Base-by-base conservation (phyloP, 2,329 filamentous ascomycete genomes). In the Stachybotrys chartarum region DNA sequence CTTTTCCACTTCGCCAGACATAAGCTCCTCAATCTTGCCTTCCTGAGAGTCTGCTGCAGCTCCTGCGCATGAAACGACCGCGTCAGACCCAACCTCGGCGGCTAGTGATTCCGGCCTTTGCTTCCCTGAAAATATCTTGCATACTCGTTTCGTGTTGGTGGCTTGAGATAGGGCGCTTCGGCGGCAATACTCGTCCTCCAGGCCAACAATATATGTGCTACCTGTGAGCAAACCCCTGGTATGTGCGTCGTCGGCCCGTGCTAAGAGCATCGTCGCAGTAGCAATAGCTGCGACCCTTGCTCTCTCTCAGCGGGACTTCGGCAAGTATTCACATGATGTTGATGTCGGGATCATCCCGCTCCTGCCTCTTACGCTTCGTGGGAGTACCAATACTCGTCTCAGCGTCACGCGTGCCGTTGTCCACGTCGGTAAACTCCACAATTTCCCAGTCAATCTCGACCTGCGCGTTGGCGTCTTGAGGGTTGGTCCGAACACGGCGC, bases 361-460 rank as follows among this genome's bases (percentile, higher is more conserved):
- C 74, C 50, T 69, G 70, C 49, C 79, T 66, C 68, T 84, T 84
- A 60, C 82, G 75, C 71, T 85, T 85, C 51, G 70, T 73, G 17
- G 72, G 70, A 31, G 63, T 54, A 51, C 64, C 64, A 68, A 70
- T 69, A 24, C 75, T 72, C 11, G 71, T 63, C 49, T 72, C 69
- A 7, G 71, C 66, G 5, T 67, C 64, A 0, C 68, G 67, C 30
- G 61, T 66, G 54, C 64, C 64, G 16, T 70, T 64, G 1, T 60
- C 66, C 47, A 69, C 68, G 18, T 64, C 65, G 16, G 65, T 66
- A 78, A 82, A 92, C 72, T 96, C 91, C 45, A 86, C 78, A 59
- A 96, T 80, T 71, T 96, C 91, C 89, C 90, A 96, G 66, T 94
- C 87, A 11, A 94, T 80, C 49, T 76, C 82, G 44, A 85, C 81